Percentiles rank a stretch among this genome's conserved stretches.
Conservation (phyloP, 2,329 filamentous ascomycete species). For the Penicillium paneum region DNA sequence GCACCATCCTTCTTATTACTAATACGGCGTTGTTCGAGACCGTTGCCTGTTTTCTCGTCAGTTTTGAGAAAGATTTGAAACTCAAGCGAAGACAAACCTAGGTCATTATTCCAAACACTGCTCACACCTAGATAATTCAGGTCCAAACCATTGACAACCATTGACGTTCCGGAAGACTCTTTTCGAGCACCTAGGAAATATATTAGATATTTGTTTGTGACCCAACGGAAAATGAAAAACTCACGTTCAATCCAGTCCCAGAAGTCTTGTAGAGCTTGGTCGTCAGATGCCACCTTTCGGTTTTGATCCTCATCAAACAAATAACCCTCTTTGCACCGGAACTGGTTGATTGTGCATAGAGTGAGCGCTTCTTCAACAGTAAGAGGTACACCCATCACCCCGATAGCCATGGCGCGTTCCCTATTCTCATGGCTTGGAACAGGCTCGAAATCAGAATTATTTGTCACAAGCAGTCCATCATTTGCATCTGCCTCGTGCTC, state of each 20-base stretch:
- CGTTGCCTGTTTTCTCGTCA: constrained; percentile 29
- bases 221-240: constrained; percentile 9
- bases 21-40: constrained; percentile 32
- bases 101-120: constrained; percentile 57
- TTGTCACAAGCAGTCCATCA: constrained; percentile 7
- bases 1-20: constrained; percentile 24
- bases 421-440: constrained; percentile 40
- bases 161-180: constrained; percentile 47
- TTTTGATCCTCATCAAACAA: constrained; percentile 55
- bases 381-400: constrained; percentile 27
- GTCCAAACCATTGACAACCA: constrained; percentile 57
- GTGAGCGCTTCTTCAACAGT: constrained; percentile 41
- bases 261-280: constrained; percentile 55
- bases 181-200: constrained; percentile 34
- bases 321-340: constrained; percentile 55
- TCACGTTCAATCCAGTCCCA: constrained; percentile 58
- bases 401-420: constrained; percentile 35
- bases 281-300: constrained; percentile 53
- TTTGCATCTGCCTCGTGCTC: constrained; percentile 7
- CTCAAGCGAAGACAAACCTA: constrained; percentile 40
- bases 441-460: constrained; percentile 12
- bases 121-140: constrained; percentile 60
- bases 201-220: constrained; percentile 8
- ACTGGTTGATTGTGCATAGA: constrained; percentile 40
- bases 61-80: background rate